These are phyloP conservation scores for Ceratobasidium sp. DNA, from an alignment of 1,284 basidiomycete genomes.

Conservation along the genomic window DNA sequence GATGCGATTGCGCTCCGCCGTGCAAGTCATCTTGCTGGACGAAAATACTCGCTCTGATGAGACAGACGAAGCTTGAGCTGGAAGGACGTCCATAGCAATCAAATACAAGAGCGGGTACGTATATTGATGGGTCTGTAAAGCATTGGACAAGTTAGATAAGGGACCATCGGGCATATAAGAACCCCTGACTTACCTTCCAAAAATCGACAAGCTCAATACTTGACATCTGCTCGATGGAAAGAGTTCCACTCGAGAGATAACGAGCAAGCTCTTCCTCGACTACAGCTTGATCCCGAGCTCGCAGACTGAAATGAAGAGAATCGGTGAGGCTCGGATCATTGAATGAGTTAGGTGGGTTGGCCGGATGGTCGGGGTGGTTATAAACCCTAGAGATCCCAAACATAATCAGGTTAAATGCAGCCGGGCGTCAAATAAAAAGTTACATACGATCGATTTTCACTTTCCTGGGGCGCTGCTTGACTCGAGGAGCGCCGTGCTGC, in stretches of 20 bases:
- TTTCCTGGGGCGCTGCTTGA: not conserved
- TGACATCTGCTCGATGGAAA: slow-evolving; percentile 9
- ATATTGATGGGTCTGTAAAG: not conserved
- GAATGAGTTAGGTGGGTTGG: no score
- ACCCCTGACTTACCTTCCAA: slow-evolving; percentile 21
- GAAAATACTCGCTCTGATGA: slow-evolving; percentile 17
- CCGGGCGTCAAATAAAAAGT: not conserved
- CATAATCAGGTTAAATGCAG: no score
- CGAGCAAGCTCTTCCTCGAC: slow-evolving; percentile 11
- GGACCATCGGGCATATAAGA: no score
- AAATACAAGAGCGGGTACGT: slow-evolving; percentile 2
- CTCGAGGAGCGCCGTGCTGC: not conserved
- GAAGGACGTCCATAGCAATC: slow-evolving; percentile 19
- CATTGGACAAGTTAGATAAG: no score
- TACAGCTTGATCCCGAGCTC: slow-evolving; percentile 2
- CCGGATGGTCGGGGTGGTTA: no score
- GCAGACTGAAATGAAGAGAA: not conserved
- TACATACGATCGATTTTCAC: not conserved
- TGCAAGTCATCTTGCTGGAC: slow-evolving; percentile 11
- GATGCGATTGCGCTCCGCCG: slow-evolving; percentile 5
- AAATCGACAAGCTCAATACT: slow-evolving; percentile 10
- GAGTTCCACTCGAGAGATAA: not conserved
- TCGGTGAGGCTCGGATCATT: no score
- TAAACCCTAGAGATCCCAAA: no score
- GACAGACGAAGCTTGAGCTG: slow-evolving; percentile 14